Base-by-base conservation (phyloP, 305 asterid species). In the Fraxinus albicans region DNA sequence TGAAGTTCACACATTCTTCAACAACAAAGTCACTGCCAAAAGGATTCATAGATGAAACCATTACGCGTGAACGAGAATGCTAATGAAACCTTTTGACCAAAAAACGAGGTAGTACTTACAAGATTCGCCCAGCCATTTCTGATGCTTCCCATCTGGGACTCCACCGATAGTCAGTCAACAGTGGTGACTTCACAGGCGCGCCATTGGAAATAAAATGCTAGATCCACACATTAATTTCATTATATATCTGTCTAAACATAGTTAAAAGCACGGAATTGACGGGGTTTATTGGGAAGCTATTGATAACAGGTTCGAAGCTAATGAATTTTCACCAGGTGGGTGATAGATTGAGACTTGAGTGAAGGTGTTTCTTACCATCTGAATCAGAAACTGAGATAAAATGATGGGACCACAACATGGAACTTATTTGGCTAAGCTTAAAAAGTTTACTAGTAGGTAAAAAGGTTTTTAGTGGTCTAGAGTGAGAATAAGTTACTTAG, bases 1-100 rank as follows among this genome's bases (percentile, higher is more conserved):
- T 96, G 97, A 96, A 96, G 91, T 90, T 92, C 93, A 92, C 81
- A 79, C 94, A 91, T 89, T 94, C 99, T 0, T 94, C 98, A 21
- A 85, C 90, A 35, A 96, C 90, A 85, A 90, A 93, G 31, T 93
- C 98, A 34, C 99, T 96, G 94, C 90, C 79, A 80, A 55, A 25
- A 80, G 15, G 82, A 69, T 58, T 53, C 29, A 73, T 17, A 40
- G 2, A 6, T 25, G 73, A 27, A 27, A 27, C 2, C 21, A 4
- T 67, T 12, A 27, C 8, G n/a, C 8, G 1, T 29, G 38, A 34
- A 67, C 74, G 9, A 29, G 27, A 1, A 73, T 55, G 83, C 47
- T 77, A 72, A 53, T 63, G 38, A 34, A 77, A 76, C 7, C 19
- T 34, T 77, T 13, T 69, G 15, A 67, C 13, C 2, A 21, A 40